A percentile compares a stretch with the other conserved stretches of the same genome.
Conservation (phyloP, 2,329 filamentous ascomycete genomes). For the Trichoderma sp. region DNA sequence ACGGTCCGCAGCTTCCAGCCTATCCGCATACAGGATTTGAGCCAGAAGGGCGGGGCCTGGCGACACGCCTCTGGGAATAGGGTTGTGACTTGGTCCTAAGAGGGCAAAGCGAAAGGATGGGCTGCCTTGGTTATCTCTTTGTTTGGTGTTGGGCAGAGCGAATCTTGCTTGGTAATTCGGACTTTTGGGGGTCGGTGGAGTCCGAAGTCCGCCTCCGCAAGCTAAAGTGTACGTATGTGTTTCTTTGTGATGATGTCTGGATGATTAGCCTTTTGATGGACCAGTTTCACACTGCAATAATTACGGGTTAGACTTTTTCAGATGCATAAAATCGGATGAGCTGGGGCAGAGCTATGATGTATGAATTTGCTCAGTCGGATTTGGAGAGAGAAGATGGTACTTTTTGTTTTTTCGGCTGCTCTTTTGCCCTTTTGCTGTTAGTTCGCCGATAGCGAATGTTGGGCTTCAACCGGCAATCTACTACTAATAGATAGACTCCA, state of each 20-base stretch:
- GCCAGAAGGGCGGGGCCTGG: not conserved
- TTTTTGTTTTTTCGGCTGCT: not conserved
- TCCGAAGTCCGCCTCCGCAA: conserved; percentile 19
- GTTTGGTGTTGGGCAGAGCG: conserved; percentile 3
- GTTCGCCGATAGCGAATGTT: not conserved
- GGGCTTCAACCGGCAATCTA: not conserved
- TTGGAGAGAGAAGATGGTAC: not conserved
- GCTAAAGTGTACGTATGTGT: not conserved
- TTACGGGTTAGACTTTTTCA: not conserved
- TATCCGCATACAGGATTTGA: not conserved
- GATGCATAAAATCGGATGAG: not conserved
- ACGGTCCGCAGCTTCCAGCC: not conserved
- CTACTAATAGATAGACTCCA: not conserved
- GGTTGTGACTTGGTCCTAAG: not conserved
- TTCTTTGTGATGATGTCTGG: not conserved
- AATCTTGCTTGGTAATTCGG: conserved; percentile 14
- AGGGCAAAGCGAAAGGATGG: not conserved
- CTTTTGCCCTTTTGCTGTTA: not conserved
- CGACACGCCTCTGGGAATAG: not conserved
- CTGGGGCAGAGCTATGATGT: not conserved
- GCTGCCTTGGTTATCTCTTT: not conserved
- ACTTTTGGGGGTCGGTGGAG: conserved; percentile 6
- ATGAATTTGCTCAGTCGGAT: not conserved
- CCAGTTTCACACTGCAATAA: not conserved
- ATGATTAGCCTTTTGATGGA: not conserved